phyloP scores from a whole-genome alignment of 805 yeast species.

The Wickerhamomyces hampshirensis region DNA sequence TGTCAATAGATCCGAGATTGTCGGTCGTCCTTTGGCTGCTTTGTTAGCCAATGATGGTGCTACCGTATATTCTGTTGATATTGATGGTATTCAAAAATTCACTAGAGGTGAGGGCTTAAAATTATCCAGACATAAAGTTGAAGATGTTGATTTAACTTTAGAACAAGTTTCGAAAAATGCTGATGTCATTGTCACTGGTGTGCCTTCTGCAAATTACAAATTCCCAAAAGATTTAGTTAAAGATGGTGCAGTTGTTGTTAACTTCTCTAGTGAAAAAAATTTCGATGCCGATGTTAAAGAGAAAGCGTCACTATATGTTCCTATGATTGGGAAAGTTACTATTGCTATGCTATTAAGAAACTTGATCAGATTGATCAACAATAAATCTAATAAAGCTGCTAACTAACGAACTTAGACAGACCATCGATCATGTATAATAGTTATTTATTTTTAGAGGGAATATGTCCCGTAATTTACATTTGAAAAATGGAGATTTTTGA shows the following conservation, averaged over 20 bases:
- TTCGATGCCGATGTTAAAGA: conserved; percentile 78
- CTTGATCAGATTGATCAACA: conserved; percentile 73
- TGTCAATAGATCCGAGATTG: conserved; percentile 93
- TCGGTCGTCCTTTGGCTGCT: conserved; percentile 96
- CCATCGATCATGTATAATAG: neutral
- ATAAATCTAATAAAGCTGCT: conserved; percentile 32
- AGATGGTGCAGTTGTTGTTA: conserved; percentile 87
- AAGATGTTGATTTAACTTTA: conserved; percentile 48
- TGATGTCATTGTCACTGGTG: conserved; percentile 95
- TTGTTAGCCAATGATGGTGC: conserved; percentile 97
- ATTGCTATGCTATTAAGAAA: conserved; percentile 92
- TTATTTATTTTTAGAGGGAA: neutral
- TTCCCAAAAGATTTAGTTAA: conserved; percentile 78
- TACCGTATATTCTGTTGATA: conserved; percentile 85
- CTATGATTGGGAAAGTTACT: conserved; percentile 94
- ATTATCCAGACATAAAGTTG: conserved; percentile 77
- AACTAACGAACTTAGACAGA: too few species aligned
- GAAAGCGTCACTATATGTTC: conserved; percentile 88
- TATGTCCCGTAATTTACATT: too few species aligned
- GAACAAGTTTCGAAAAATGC: conserved; percentile 67
- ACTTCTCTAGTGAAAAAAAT: conserved; percentile 86
- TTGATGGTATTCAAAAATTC: conserved; percentile 82
- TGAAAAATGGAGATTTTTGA: too few species aligned
- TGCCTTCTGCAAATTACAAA: conserved; percentile 78
- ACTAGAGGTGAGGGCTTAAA: conserved; percentile 91